These are phyloP conservation scores for Oryza rufipogon DNA, from an alignment of 176 grass and related monocot genomes.

Conservation along the genomic window DNA sequence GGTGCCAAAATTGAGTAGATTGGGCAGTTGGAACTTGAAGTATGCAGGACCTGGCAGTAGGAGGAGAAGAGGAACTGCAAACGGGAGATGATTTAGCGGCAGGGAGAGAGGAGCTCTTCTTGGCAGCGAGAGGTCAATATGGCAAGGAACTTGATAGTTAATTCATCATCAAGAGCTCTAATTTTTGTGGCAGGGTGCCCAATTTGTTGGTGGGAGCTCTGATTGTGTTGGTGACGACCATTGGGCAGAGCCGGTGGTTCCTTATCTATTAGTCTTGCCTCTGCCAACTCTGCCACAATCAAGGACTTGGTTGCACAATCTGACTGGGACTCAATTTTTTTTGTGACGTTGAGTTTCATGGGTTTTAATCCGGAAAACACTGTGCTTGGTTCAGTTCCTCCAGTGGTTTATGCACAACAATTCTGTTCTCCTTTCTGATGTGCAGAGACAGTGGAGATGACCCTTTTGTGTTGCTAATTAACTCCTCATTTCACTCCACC, in stretches of 20 bases:
- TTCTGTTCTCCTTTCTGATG: not conserved
- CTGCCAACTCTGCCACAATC: not conserved
- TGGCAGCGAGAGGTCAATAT: not conserved
- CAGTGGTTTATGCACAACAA: not conserved
- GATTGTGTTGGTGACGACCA: not conserved
- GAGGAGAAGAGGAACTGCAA: not conserved
- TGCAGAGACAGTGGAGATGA: not conserved
- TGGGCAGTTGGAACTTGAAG: not conserved
- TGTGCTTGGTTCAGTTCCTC: not conserved
- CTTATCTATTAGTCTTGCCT: too few relatives aligned
- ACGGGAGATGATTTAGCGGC: not conserved
- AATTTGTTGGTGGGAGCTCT: not conserved
- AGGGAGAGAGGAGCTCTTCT: not conserved
- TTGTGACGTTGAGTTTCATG: too few relatives aligned
- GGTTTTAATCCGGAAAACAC: not conserved
- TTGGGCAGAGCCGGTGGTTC: not conserved
- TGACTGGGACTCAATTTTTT: not conserved
- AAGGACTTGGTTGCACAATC: not conserved
- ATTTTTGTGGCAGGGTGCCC: not conserved
- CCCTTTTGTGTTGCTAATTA: conserved; percentile 4
- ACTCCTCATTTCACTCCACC: not conserved
- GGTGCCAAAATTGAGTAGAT: not conserved
- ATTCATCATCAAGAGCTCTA: not conserved
- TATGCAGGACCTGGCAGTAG: not conserved
- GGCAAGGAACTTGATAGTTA: not conserved